Base-by-base conservation (phyloP, 352 stramenopile species). In the Phytophthora brassicae region DNA sequence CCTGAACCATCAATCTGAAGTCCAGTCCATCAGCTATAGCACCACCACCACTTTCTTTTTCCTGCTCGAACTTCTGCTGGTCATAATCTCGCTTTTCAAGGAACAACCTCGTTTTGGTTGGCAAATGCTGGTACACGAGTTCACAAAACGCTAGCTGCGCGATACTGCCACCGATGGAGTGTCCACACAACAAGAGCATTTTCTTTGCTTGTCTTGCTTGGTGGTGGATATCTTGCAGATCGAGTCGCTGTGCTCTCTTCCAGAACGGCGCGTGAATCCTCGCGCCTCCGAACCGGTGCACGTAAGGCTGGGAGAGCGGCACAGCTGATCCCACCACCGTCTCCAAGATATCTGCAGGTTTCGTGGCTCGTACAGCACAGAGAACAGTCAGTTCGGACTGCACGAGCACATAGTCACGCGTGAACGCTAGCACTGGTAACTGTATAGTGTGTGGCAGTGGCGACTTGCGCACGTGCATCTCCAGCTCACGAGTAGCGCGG, bases 161-260 rank as follows among this genome's bases (percentile, higher is more conserved):
- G 61, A 93, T 88, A 53, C 86, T 93, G 7, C 86, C 86, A 14
- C 77, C 81, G 42, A 92, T 89, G n/a, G 86, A 93, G 43, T 95
- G 86, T 2, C 86, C 86, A 49, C 84, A 92, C 14, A 95, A 56
- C 24, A 95, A 33, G 42, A 95, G 54, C 45, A 72, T 81, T 54
- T 95, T 95, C 38, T 79, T 75, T 4, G 52, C 49, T 12, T 70
- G 67, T 16, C 70, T 71, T 26, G 81, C 80, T 45, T 79, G 66
- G 17, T 68, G 63, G 52, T 88, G 71, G 19, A 88, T 69, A 0
- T 70, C 60, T 16, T 83, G 61, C 36, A 90, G 60, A 38, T 85
- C 68, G 16, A 95, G 61, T 48, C 75, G 75, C 62, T 86, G 69
- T 12, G 77, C 78, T 49, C 80, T 68, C 56, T 79, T 88, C 82